A percentile compares a stretch with the other conserved stretches of the same genome.
phyloP scores from a whole-genome alignment of 1,139 yeast species.

The Oligophagozyma castellii region DNA sequence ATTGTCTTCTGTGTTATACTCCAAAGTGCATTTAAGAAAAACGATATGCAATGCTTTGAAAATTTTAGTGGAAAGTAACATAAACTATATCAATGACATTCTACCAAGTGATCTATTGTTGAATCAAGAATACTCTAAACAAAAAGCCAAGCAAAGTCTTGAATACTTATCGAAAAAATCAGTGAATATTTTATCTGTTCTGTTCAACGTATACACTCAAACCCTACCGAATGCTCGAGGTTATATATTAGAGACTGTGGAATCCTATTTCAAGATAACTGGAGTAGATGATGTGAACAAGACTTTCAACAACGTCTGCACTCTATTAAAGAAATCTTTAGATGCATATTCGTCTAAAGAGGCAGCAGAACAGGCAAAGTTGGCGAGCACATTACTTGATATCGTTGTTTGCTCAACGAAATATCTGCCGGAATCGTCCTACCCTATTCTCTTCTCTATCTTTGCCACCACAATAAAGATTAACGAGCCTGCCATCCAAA shows the following conservation, averaged over 20 bases:
- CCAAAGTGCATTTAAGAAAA: slow-evolving; percentile 62
- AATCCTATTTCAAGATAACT: slow-evolving; percentile 63
- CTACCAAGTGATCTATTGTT: slow-evolving; percentile 42
- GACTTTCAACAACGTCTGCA: slow-evolving; percentile 80
- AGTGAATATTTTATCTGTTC: slow-evolving; percentile 65
- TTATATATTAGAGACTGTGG: slow-evolving; percentile 74
- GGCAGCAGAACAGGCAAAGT: slow-evolving; percentile 27
- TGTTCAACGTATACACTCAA: slow-evolving; percentile 83
- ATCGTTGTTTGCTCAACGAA: slow-evolving; percentile 76
- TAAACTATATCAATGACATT: slow-evolving; percentile 47
- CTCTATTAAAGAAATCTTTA: slow-evolving; percentile 59
- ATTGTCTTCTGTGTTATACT: slow-evolving; percentile 61
- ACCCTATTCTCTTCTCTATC: slow-evolving; percentile 63
- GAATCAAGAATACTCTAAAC: slow-evolving; percentile 46
- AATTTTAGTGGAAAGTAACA: slow-evolving; percentile 64
- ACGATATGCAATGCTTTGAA: slow-evolving; percentile 71
- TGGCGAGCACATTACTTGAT: slow-evolving; percentile 83
- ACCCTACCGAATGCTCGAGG: slow-evolving; percentile 77
- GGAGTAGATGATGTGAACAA: slow-evolving; percentile 49
- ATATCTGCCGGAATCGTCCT: slow-evolving; percentile 58
- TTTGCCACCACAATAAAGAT: slow-evolving; percentile 55
- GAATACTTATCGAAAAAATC: slow-evolving; percentile 53
- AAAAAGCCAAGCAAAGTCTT: slow-evolving; percentile 42
- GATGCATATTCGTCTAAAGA: slow-evolving; percentile 38
- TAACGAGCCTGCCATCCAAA: slow-evolving; percentile 61